phyloP scores from a whole-genome alignment of 345 rosid genomes.

The Turritis glabra region DNA sequence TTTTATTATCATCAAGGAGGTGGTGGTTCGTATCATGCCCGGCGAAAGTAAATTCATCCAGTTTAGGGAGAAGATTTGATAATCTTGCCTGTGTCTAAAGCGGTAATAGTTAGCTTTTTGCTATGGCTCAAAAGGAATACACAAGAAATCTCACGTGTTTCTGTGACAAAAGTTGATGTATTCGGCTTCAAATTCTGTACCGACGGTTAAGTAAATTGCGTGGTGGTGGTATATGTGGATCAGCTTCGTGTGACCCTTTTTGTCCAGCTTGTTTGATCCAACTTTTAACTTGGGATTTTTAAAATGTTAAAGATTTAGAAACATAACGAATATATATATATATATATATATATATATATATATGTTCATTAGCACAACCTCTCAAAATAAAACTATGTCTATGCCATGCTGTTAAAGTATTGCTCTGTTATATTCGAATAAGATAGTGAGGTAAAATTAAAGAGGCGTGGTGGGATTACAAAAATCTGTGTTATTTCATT shows the following conservation, averaged over 20 bases:
- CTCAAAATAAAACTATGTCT: not conserved
- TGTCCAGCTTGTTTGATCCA: conserved; percentile 23
- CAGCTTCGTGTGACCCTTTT: conserved; percentile 10
- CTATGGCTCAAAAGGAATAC: not conserved
- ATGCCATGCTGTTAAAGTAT: not conserved
- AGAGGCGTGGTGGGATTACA: not conserved
- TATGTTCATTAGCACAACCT: not conserved
- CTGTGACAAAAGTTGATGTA: not conserved
- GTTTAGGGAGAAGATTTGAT: not conserved
- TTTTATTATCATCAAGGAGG: conserved; percentile 66
- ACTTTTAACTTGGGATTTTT: conserved; percentile 9
- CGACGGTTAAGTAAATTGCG: not conserved
- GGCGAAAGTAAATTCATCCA: conserved; percentile 51
- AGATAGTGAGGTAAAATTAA: too few species aligned
- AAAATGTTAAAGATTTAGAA: conserved; percentile 11
- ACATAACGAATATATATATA: not conserved
- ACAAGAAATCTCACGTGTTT: conserved; percentile 10
- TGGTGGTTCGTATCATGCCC: conserved; percentile 68
- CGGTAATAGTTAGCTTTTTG: conserved; percentile 1
- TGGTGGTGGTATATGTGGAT: conserved; percentile 27
- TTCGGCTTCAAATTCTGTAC: not conserved
- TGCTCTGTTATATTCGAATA: not conserved
- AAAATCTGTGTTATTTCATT: not conserved
- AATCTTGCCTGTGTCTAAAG: not conserved
- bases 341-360: not conserved